phyloP scores from a whole-genome alignment of 345 rosid species.

The Mallotus nudiflorus region DNA sequence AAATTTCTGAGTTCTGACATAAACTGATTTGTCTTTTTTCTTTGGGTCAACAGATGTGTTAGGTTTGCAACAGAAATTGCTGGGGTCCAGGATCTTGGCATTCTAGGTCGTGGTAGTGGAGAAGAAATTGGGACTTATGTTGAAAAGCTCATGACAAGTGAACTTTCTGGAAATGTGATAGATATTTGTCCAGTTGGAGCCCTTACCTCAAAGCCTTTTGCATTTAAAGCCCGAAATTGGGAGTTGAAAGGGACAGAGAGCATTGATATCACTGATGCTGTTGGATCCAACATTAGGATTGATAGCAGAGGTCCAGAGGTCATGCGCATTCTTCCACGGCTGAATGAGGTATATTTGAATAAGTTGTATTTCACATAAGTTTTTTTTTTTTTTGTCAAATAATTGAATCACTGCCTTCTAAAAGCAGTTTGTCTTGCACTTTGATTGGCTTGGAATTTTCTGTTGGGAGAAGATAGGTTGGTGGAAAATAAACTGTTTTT shows the following conservation, averaged over 20 bases:
- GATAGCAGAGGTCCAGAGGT: slow-evolving; percentile 99
- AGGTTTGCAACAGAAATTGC: slow-evolving; percentile 98
- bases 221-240: slow-evolving; percentile 99
- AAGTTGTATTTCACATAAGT: background rate
- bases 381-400: slow-evolving; percentile 11
- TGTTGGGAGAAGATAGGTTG: background rate
- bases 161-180: slow-evolving; percentile 96
- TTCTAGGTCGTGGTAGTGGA: slow-evolving; percentile 99
- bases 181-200: slow-evolving; percentile 99
- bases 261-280: slow-evolving; percentile 95
- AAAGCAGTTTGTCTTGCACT: background rate
- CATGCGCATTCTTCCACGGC: slow-evolving; percentile 84
- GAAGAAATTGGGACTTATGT: slow-evolving; percentile 99
- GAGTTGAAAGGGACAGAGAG: slow-evolving; percentile 96
- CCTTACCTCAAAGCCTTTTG: slow-evolving; percentile 96
- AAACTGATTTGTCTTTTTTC: background rate
- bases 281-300: slow-evolving; percentile 93
- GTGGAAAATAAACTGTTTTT: background rate
- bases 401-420: background rate
- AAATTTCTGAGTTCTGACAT: slow-evolving; percentile 19
- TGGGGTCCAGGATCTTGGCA: slow-evolving; percentile 98
- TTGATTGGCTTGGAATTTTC: background rate
- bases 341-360: slow-evolving; percentile 70
- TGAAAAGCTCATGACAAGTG: slow-evolving; percentile 98
- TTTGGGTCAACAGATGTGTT: slow-evolving; percentile 64